phyloP scores from a whole-genome alignment of 345 rosid species.

The Toxicodendron radicans region DNA sequence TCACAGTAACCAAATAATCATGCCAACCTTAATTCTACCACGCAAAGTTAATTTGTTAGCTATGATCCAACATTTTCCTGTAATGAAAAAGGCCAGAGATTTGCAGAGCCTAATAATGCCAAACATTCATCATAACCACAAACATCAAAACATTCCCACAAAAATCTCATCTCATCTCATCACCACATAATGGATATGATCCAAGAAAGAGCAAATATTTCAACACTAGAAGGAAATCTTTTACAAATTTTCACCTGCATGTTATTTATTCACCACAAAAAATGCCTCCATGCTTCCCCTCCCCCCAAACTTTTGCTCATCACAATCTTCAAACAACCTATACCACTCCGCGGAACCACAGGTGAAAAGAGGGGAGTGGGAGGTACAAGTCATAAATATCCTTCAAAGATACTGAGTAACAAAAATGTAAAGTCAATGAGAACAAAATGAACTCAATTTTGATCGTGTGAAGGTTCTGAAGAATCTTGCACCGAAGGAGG shows the following conservation, averaged over 20 bases:
- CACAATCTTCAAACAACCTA: conserved; percentile 27
- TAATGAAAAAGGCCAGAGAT: too few species aligned
- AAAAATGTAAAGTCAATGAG: conserved; percentile 5
- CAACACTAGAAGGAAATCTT: conserved; percentile 14
- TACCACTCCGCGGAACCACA: conserved; percentile 32
- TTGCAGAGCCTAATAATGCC: neutral
- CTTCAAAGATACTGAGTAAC: conserved; percentile 19
- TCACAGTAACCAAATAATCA: too few species aligned
- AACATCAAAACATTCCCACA: neutral
- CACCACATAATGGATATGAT: conserved; percentile 1
- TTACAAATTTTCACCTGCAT: conserved; percentile 38
- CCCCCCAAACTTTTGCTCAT: conserved; percentile 24
- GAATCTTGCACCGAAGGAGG: conserved; percentile 32
- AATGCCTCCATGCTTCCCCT: conserved; percentile 26
- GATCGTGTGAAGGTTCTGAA: conserved; percentile 37
- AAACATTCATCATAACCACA: neutral
- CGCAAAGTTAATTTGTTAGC: too few species aligned
- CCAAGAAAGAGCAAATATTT: conserved; percentile 3
- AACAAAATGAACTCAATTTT: conserved; percentile 19
- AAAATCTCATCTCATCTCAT: neutral
- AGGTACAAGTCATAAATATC: conserved; percentile 34
- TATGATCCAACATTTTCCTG: neutral
- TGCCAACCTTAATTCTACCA: too few species aligned
- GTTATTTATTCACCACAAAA: conserved; percentile 43
- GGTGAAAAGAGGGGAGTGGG: conserved; percentile 40